phyloP scores from a whole-genome alignment of 352 stramenopile genomes.

The Phytophthora quininea region DNA sequence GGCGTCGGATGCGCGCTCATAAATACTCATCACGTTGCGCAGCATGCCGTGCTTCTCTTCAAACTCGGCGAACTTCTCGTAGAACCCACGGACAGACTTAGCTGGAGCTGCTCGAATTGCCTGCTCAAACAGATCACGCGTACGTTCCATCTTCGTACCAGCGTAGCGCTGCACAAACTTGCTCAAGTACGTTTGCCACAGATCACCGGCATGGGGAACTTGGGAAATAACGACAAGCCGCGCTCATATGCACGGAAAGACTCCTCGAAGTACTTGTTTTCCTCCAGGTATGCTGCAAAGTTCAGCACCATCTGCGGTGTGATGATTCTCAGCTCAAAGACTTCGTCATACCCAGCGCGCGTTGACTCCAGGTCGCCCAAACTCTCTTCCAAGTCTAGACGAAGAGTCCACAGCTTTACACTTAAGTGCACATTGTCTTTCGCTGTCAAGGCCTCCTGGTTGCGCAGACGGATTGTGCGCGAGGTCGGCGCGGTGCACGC shows the following conservation, averaged over 20 bases:
- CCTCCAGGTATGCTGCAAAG: constrained; percentile 96
- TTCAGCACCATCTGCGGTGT: constrained; percentile 98
- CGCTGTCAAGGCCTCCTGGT: constrained; percentile 54
- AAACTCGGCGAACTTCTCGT: constrained; percentile 92
- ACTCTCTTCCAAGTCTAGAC: constrained; percentile 98
- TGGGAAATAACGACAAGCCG: constrained; percentile 75
- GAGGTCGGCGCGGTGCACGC: constrained; percentile 75
- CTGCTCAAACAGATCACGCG: constrained; percentile 97
- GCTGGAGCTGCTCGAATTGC: constrained; percentile 80
- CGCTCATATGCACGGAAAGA: constrained; percentile 95
- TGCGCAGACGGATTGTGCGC: constrained; percentile 52
- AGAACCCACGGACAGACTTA: constrained; percentile 89
- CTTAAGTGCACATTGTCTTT: constrained; percentile 90
- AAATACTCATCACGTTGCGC: constrained; percentile 96
- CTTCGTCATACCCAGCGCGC: constrained; percentile 94
- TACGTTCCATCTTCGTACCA: constrained; percentile 96
- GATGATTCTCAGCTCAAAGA: constrained; percentile 96
- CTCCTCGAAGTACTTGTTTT: constrained; percentile 98
- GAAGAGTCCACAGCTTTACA: constrained; percentile 96
- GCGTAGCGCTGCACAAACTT: constrained; percentile 96
- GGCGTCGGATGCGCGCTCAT: constrained; percentile 92
- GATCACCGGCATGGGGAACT: constrained; percentile 95
- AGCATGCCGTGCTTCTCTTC: constrained; percentile 97
- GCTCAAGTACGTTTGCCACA: constrained; percentile 96
- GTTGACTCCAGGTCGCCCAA: constrained; percentile 95